phyloP scores from a whole-genome alignment of 2,329 filamentous ascomycete genomes.

The Penicillium sp. region DNA sequence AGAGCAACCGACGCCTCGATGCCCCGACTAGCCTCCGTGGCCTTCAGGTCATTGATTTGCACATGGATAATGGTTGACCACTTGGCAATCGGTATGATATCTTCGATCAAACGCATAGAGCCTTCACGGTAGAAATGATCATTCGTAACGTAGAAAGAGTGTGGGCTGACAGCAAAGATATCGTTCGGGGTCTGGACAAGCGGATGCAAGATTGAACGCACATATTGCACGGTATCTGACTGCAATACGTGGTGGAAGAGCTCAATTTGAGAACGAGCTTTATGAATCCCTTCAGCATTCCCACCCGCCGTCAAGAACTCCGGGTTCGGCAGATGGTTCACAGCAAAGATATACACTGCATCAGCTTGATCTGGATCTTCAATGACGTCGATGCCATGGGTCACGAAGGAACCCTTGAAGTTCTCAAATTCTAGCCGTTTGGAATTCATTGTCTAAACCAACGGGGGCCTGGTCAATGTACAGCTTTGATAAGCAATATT shows the following conservation, averaged over 20 bases:
- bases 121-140: conserved; percentile 53
- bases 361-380: conserved; percentile 41
- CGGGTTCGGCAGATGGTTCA: conserved; percentile 55
- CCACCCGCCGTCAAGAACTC: conserved; percentile 26
- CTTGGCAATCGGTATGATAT: conserved; percentile 36
- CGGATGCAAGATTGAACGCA: conserved; percentile 51
- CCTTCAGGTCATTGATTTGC: conserved; percentile 28
- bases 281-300: conserved; percentile 25
- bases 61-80: conserved; percentile 51
- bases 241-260: conserved; percentile 52
- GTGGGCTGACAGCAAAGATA: conserved; percentile 45
- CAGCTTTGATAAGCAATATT: neutral
- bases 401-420: conserved; percentile 51
- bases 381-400: conserved; percentile 58
- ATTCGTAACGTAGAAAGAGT: conserved; percentile 55
- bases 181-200: conserved; percentile 56
- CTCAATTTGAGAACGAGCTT: conserved; percentile 52
- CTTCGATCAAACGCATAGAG: conserved; percentile 45
- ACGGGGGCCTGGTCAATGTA: neutral
- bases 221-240: conserved; percentile 39
- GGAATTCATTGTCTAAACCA: conserved; percentile 43
- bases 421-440: conserved; percentile 46
- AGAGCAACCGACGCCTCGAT: conserved; percentile 45
- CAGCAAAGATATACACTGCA: conserved; percentile 54
- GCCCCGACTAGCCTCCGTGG: conserved; percentile 27